These are phyloP conservation scores for Eimeria falciformis DNA, from an alignment of 169 alveolate genomes.

Conservation along the genomic window DNA sequence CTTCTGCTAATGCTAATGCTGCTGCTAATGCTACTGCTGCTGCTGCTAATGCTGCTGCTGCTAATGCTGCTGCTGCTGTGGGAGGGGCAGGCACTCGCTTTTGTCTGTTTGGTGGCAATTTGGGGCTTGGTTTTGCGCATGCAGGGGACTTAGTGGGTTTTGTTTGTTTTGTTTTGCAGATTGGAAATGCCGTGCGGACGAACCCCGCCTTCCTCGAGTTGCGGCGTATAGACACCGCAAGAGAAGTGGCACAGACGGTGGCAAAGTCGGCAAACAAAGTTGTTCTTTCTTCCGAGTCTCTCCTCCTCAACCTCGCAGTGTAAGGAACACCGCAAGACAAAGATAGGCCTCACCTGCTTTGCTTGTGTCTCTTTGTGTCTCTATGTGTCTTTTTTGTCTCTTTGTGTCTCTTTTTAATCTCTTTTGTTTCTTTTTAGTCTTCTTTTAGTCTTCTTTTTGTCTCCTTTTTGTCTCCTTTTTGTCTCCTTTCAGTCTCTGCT, in stretches of 20 bases:
- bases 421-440: no score
- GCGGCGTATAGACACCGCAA: conserved; percentile 95
- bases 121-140: neutral
- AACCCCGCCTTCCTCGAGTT: conserved; percentile 93
- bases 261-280: conserved; percentile 68
- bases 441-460: no score
- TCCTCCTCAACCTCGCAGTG: conserved; percentile 77
- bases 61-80: no score
- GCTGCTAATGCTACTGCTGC: no score
- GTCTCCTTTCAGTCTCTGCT: no score
- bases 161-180: conserved; percentile 64
- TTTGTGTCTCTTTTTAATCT: no score
- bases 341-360: neutral
- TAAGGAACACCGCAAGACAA: neutral
- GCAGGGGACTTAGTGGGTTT: neutral
- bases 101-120: neutral
- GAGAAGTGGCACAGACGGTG: conserved; percentile 91
- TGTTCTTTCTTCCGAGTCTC: conserved; percentile 73
- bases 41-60: no score
- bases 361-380: neutral
- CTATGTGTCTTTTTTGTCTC: neutral
- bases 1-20: neutral
- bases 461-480: no score
- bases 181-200: conserved; percentile 83
- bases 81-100: neutral